Base-by-base conservation (phyloP, 2,329 filamentous ascomycete genomes). In the Aspergillus intermedius region DNA sequence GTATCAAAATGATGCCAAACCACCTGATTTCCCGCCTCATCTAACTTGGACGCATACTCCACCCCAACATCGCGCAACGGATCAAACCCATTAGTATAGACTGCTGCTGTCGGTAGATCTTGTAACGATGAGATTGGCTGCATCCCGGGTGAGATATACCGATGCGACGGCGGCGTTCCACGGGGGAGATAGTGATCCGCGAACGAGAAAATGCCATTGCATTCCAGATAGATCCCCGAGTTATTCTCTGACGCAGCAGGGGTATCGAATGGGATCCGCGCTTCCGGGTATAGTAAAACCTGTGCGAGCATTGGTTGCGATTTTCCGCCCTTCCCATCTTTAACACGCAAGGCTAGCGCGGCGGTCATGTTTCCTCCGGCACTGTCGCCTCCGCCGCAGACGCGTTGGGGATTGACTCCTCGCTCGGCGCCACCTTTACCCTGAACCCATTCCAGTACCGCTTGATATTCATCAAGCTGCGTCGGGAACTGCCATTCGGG, bases 311-410 rank as follows among this genome's bases (percentile, higher is more conserved):
- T 40, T 2, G 41, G 41, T 22, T 28, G 13, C 21, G 15, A n/a
- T 22, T 30, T 42, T 5, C 37, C 17, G 8, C 51, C 49, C 43
- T 53, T 55, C 10, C 64, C 52, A 42, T 67, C 61, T 17, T 51
- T 48, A 3, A 57, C 52, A 3, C 63, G 57, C 19, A 70, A 50
- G 2, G 52, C 50, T 2, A 68, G 30, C 8, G 61, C 64, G 3
- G 64, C 61, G 2, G 67, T 67, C 64, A 69, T 64, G 47, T 67
- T 68, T 2, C 66, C 64, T n/a, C 64, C 66, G 4, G 64, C 65
- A 23, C 56, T 61, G 46, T 68, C 64, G 22, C 65, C 67, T 19
- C 63, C 65, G 6, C 63, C 63, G 5, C 64, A 56, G 3, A 69
- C 57, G 23, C 54, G 53, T 9, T 57, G 48, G 2, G 56, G 42